Base-by-base conservation (phyloP, 495 filamentous ascomycete species). In the Melanomma pulvis-pyrius region DNA sequence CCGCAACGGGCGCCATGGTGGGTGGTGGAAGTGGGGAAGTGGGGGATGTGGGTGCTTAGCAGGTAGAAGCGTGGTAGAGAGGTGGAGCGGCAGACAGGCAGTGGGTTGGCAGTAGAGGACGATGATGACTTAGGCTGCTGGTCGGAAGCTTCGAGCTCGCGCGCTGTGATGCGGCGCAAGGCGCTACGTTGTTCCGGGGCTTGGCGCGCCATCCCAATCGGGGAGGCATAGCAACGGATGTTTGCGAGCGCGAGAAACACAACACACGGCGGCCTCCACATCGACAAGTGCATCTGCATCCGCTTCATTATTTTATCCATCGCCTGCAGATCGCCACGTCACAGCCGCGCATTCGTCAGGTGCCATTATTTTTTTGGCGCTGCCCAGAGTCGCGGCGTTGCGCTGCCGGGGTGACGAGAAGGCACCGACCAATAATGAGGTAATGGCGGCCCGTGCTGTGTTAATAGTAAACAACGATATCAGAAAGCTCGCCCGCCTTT, bases 1-100 rank as follows among this genome's bases (percentile, higher is more conserved):
- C 78, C 36, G 82, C 70, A 65, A 77, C 79, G 58, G 79, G 71
- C 61, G 83, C 81, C 84, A 86, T 87, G 70, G 19, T 65, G 49
- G 48, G 61, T 59, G n/a, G 51, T 39, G 9, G 51, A 46, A n/a
- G n/a, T n/a, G n/a, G 36, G 49, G 32, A 47, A 24, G 41, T 57
- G 25, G 28, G 36, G 53, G 53, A 32, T 36, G 29, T 12, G 21
- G 1, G 61, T 12, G 36, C 28, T n/a, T 34, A 19, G 51, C 44
- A 22, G 1, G 28, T 11, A 3, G 25, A 41, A 21, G 29, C 26
- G 1, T 11, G 21, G 34, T 4, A 13, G 29, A 26, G 57, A 2
- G 17, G 26, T 25, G 49, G 58, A 46, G 28, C 1, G 50, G 32
- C 26, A 47, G 29, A 34, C 17, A 44, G 5, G 13, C 39, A 44